Percentiles rank a stretch among this genome's conserved stretches.
These are phyloP conservation scores for Aspergillus cejpii DNA, from an alignment of 2,329 filamentous ascomycete species.

Conservation along the genomic window DNA sequence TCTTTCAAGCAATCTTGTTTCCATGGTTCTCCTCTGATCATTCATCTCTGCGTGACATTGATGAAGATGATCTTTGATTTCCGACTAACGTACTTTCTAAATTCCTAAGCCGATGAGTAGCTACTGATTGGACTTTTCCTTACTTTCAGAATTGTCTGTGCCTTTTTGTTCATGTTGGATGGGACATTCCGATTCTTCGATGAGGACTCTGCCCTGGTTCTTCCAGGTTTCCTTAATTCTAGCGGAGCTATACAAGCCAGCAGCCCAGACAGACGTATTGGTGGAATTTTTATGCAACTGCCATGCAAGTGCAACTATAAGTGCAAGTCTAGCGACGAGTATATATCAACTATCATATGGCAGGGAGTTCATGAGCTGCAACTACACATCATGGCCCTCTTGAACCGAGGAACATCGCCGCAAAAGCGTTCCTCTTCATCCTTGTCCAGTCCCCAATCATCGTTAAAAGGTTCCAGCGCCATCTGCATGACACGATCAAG, in stretches of 20 bases:
- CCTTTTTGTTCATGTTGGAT: neutral
- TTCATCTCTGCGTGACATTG: neutral
- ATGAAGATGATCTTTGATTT: neutral
- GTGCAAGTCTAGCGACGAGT: neutral
- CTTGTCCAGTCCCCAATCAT: conserved; percentile 54
- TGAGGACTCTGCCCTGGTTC: no score
- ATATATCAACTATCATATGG: neutral
- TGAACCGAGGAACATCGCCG: conserved; percentile 71
- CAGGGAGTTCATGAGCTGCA: conserved; percentile 64
- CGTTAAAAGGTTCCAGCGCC: conserved; percentile 75
- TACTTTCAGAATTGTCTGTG: neutral
- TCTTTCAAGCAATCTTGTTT: neutral
- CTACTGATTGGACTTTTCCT: neutral
- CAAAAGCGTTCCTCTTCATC: conserved; percentile 77
- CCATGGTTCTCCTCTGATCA: neutral
- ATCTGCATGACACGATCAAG: conserved; percentile 73
- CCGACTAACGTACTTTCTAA: neutral
- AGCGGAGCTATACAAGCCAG: no score
- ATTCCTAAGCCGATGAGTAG: neutral
- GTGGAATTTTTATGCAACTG: no score
- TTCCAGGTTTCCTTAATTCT: no score
- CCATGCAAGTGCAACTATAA: neutral
- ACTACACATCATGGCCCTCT: conserved; percentile 84
- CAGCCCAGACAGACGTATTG: no score
- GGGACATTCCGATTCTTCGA: no score